Base-by-base conservation (phyloP, 176 grass and related monocot species). In the Leersia perrieri region DNA sequence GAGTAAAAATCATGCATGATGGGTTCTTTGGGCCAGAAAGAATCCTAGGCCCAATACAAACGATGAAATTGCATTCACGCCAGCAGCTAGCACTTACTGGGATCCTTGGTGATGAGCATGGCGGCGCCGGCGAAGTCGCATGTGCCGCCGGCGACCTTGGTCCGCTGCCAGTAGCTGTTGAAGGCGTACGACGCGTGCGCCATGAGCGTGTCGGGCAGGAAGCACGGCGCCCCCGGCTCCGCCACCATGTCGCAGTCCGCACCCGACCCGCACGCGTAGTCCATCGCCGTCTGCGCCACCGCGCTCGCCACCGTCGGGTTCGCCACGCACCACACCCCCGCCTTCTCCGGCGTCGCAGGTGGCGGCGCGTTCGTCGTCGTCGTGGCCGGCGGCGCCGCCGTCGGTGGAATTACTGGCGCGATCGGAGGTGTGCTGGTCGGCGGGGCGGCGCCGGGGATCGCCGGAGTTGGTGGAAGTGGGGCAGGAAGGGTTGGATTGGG, bases 121-220 rank as follows among this genome's bases (percentile, higher is more conserved):
- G 94, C 90, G 26, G 83, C 84, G 63, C 90, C 94, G n/a, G 80
- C 88, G 79, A 97, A 97, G 84, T 93, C 86, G 78, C 94, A 97
- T 0, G 94, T 97, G 18, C 80, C 88, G 33, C 88, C 83, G 70
- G 73, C 72, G 49, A 72, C 88, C 90, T 91, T 93, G 64, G 82
- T 71, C n/a, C 79, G 73, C 84, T 91, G 88, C 90, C 90, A 91
- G 67, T 89, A 93, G 83, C 88, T 93, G 75, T 97, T 97, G 74
- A 93, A 93, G 26, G 90, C 90, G 63, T 83, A 93, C 5, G 94
- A 93, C 9, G 90, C 90, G 34, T 91, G 90, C 10, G 90, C 81
- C 77, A 85, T 66, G 38, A 93, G 25, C 36, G 90, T 93, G 66
- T 89, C 73, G 15, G 94, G 94, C 28, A 91, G 85, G 75, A 82